Percentiles rank a stretch among this genome's conserved stretches.
Conservation (phyloP, 305 asterid genomes). For the Rubia tinctorum region DNA sequence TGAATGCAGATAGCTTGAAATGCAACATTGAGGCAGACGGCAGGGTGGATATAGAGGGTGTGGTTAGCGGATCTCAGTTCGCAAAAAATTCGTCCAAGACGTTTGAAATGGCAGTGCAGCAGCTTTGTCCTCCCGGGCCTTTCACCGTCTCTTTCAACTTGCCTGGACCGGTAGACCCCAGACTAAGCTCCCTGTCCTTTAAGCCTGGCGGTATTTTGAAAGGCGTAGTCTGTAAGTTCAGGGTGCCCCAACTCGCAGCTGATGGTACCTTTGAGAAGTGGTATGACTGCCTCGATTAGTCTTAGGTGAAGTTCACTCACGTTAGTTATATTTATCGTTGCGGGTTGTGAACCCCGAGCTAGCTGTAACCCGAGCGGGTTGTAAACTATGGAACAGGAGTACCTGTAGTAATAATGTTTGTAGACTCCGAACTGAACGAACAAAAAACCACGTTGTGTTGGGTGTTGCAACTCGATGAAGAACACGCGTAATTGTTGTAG, state of each 20-base stretch:
- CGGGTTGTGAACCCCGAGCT: too few relatives aligned
- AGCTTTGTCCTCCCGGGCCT: conserved; percentile 44
- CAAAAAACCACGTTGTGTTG: too few relatives aligned
- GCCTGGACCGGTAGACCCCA: conserved; percentile 56
- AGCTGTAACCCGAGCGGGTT: neutral
- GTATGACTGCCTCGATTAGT: conserved; percentile 26
- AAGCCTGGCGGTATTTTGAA: conserved; percentile 40
- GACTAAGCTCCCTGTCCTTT: conserved; percentile 31
- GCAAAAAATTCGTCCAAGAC: conserved; percentile 25
- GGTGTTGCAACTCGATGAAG: too few relatives aligned
- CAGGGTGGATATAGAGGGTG: conserved; percentile 40
- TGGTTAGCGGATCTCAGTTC: conserved; percentile 23
- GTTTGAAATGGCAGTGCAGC: conserved; percentile 34
- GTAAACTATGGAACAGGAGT: neutral
- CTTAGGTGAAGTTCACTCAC: neutral
- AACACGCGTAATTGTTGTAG: neutral
- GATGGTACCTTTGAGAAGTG: conserved; percentile 35
- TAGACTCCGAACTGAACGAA: too few relatives aligned
- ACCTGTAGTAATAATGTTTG: too few relatives aligned
- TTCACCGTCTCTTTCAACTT: conserved; percentile 41
- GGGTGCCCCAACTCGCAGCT: conserved; percentile 28
- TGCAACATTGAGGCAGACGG: conserved; percentile 34
- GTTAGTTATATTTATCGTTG: neutral
- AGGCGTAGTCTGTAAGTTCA: conserved; percentile 29
- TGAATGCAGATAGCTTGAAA: conserved; percentile 24